Base-by-base conservation (phyloP, 768 basidiomycete genomes). In the Kwoniella mangroviensis region DNA sequence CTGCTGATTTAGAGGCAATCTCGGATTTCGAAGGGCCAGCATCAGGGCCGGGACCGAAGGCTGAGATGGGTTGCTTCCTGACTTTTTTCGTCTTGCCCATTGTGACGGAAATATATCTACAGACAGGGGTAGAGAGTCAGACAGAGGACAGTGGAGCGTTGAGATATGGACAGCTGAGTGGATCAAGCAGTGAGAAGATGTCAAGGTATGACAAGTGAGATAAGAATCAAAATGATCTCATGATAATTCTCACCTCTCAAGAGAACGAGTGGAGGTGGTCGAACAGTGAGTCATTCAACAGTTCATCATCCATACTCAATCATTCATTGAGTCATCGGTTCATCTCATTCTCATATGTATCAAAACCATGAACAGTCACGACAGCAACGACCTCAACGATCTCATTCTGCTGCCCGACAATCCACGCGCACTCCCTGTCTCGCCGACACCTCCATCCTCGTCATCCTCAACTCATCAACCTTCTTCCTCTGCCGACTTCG, bases 401-500 rank as follows among this genome's bases (percentile, higher is more conserved):
- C 22, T 4, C 7, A 51, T 13, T 17, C 49, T 17, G 15, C 21
- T 13, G 21, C 21, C 49, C 49, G 5, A 15, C 4, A 19, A 51
- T 51, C 54, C 12, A 26, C 54, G 3, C 22, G 54, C 34, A 34
- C 34, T 34, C 6, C 34, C 34, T 7, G 34, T 34, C 34, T 21
- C 54, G 11, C 22, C 56, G 34, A 7, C 19, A 7, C 24, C 24
- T 34, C 9, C 15, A 28, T n/a, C 9, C 52, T 17, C 28, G 4
- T 11, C 26, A 11, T 17, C 24, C 22, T 63, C 68, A 34, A 34
- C 34, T 51, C 21, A 19, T 43, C 55, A 45, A 21, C 51, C 64
- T 40, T 65, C 69, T n/a, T 66, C 58, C 4, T 66, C 63, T 12
- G 49, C 63, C 10, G 76, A 77, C 7, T 80, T 80, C 40, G 77